phyloP scores from a whole-genome alignment of 768 basidiomycete species.

The Coprinopsis sp. region DNA sequence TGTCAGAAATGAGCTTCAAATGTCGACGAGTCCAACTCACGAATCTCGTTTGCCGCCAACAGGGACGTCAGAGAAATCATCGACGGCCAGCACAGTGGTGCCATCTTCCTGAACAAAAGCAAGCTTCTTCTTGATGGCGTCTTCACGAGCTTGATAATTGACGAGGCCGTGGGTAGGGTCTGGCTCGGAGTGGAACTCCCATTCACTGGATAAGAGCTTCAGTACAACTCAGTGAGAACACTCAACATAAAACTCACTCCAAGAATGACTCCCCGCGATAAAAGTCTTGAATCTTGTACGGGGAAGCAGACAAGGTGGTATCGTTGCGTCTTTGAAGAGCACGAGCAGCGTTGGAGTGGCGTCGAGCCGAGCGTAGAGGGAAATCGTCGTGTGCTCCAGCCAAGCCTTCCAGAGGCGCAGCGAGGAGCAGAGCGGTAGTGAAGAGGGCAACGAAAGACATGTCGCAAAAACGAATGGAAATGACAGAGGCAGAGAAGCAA shows the following conservation, averaged over 20 bases:
- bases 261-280: slow-evolving; percentile 54
- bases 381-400: slow-evolving; percentile 26
- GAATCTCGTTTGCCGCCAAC: slow-evolving; percentile 52
- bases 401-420: slow-evolving; percentile 22
- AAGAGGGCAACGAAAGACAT: slow-evolving; percentile 15
- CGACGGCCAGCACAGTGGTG: slow-evolving; percentile 59
- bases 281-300: slow-evolving; percentile 28
- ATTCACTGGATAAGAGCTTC: slow-evolving; percentile 39
- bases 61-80: slow-evolving; percentile 45
- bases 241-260: slow-evolving; percentile 35
- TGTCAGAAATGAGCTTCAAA: slow-evolving; percentile 4
- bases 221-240: background rate
- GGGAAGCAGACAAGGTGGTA: slow-evolving; percentile 16
- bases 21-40: slow-evolving; percentile 26
- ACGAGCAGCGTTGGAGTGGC: slow-evolving; percentile 20
- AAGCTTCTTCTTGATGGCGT: slow-evolving; percentile 50
- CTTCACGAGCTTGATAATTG: slow-evolving; percentile 44
- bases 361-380: slow-evolving; percentile 13
- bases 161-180: slow-evolving; percentile 76
- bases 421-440: slow-evolving; percentile 4
- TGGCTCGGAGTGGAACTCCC: slow-evolving; percentile 56
- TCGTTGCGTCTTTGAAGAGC: slow-evolving; percentile 17
- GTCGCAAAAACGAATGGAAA: background rate
- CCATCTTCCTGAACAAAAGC: slow-evolving; percentile 58
- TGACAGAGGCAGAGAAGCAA: slow-evolving; percentile 1